These are phyloP conservation scores for Aeschynomene evenia DNA, from an alignment of 306 rosid genomes.

Conservation along the genomic window DNA sequence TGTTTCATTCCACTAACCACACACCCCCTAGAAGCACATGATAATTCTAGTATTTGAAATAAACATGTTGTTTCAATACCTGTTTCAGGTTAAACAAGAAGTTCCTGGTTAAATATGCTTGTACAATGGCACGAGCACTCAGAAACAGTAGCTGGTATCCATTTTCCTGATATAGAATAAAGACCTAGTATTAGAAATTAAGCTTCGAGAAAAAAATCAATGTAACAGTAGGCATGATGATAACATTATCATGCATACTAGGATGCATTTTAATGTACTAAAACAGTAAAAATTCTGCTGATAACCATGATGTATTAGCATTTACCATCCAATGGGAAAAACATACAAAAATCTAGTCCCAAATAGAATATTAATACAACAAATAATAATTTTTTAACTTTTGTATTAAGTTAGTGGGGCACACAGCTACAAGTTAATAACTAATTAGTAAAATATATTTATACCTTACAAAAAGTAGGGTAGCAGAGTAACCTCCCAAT, in stretches of 20 bases:
- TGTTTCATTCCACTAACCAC: too few relatives aligned
- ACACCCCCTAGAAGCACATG: constrained; percentile 4
- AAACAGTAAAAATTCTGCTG: not conserved
- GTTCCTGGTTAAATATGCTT: constrained; percentile 90
- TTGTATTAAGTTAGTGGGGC: not conserved
- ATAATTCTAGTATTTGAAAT: not conserved
- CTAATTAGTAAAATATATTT: not conserved
- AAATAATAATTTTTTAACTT: not conserved
- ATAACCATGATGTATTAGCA: constrained; percentile 8
- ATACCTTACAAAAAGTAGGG: not conserved
- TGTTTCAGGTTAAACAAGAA: constrained; percentile 80
- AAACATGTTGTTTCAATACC: constrained; percentile 43
- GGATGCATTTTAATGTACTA: constrained; percentile 22
- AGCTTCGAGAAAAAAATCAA: constrained; percentile 20
- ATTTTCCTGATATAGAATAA: constrained; percentile 70
- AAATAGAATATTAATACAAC: not conserved
- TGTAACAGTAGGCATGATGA: not conserved
- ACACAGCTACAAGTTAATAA: not conserved
- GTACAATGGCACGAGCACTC: constrained; percentile 98
- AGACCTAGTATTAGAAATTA: constrained; percentile 23
- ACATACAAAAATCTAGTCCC: constrained; percentile 3
- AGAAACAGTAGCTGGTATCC: constrained; percentile 97
- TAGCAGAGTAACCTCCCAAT: not conserved
- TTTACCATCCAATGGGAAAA: constrained; percentile 14
- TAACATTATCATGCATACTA: constrained; percentile 5